Percentiles rank a stretch among this genome's conserved stretches.
Conservation (phyloP, 2,329 filamentous ascomycete genomes). For the Ustilaginoidea virens region DNA sequence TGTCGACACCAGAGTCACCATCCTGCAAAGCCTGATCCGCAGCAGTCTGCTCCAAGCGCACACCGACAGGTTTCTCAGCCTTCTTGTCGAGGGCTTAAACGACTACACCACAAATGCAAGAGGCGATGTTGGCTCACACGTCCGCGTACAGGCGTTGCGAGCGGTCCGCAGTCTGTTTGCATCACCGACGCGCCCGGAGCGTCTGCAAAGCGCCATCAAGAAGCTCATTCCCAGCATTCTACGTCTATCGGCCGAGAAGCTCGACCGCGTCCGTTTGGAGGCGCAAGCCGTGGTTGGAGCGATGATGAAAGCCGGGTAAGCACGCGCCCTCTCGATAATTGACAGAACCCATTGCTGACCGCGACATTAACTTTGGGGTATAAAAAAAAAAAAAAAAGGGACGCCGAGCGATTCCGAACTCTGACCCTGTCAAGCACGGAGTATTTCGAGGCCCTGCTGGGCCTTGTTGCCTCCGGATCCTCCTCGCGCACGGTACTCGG, state of each 20-base stretch:
- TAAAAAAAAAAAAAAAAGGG: conserved; percentile 15
- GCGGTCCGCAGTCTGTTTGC: conserved; percentile 52
- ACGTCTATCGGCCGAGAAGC: conserved; percentile 70
- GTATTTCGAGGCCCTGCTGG: conserved; percentile 43
- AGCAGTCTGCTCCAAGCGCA: conserved; percentile 28
- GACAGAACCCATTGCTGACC: neutral
- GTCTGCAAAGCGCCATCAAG: conserved; percentile 16
- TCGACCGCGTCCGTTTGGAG: conserved; percentile 67
- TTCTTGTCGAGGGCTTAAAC: conserved; percentile 48
- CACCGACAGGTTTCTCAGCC: conserved; percentile 22
- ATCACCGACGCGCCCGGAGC: conserved; percentile 7
- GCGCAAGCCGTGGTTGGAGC: conserved; percentile 40
- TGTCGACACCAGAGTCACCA: conserved; percentile 36
- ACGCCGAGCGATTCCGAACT: conserved; percentile 17
- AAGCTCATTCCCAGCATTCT: conserved; percentile 35
- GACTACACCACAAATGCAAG: conserved; percentile 85
- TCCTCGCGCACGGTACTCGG: conserved; percentile 21
- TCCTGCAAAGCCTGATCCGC: conserved; percentile 37
- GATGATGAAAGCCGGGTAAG: conserved; percentile 30
- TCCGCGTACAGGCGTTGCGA: conserved; percentile 65
- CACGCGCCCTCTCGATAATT: conserved; percentile 8
- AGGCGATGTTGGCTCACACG: conserved; percentile 79
- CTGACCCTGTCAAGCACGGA: conserved; percentile 39
- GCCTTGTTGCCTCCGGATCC: conserved; percentile 22
- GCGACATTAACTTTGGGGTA: neutral